Evolutionary conservation across 2,329 filamentous ascomycete species (phyloP), one percentile per base, ranked within the genome.

Genomic region (Knufia fluminis): DNA sequence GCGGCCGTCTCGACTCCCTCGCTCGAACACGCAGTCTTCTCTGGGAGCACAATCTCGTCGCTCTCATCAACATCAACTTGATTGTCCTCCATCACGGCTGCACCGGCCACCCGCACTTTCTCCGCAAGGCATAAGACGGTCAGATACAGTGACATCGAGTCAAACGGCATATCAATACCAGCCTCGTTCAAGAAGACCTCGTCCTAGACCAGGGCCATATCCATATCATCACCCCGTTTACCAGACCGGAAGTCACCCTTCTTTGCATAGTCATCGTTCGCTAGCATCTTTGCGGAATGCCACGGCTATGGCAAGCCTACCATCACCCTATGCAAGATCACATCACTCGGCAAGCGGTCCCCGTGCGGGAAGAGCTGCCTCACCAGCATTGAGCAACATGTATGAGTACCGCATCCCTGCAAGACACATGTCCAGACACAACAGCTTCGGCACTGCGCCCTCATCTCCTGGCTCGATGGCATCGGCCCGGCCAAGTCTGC

Each of bases 1-100:
- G 56, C 71, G 68, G 41, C 67, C 72, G 6, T 60, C 64, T 36
- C 60, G 62, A 49, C 52, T 66, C 14, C 62, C 61, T 8, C 64
- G 67, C 10, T 22, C 44, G 10, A 36, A 14, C 17, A 46, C 44
- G n/a, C 44, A 36, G 22, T 46, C 44, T 19, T 46, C 44, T 4
- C n/a, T 46, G 32, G 22, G 6, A 3, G 3, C 7, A 8, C 44
- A 22, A 16, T n/a, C 26, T 28, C 26, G 26, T 17, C 38, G 22
- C 38, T 6, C 4, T 22, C 17, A 17, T 17, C 38, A 17, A 9
- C 22, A 17, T 22, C n/a, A 40, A 17, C 38, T 20, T 9, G 22
- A 40, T 17, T 4, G 17, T 17, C n/a, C n/a, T 22, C 8, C 38
- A 12, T 40, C 17, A 17, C 14, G 22, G 4, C 3, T 12, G 4